Evolutionary conservation across 768 basidiomycete genomes (phyloP).

Genomic region (Goffeauzyma gilvescens): DNA sequence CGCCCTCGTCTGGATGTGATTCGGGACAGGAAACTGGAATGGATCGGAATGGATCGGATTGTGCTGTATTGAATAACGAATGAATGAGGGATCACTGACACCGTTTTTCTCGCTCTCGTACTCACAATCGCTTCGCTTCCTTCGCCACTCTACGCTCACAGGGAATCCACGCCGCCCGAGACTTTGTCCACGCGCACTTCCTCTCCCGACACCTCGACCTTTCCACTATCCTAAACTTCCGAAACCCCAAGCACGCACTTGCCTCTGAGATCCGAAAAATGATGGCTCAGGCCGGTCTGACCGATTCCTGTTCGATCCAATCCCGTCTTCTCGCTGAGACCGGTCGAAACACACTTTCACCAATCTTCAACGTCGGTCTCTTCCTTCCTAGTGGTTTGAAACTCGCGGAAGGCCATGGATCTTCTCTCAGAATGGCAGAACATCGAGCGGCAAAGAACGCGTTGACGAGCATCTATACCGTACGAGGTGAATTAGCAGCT

Average conservation of each 20-base stretch:
- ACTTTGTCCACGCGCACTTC: constrained; percentile 78
- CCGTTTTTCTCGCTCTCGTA: not conserved
- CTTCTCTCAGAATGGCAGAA: constrained; percentile 84
- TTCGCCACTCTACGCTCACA: constrained; percentile 7
- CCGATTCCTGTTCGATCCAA: constrained; percentile 1
- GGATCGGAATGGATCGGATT: not conserved
- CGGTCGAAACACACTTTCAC: constrained; percentile 72
- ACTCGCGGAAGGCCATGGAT: constrained; percentile 86
- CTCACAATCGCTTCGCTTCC: not conserved
- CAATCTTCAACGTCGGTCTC: constrained; percentile 89
- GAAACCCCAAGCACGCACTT: constrained; percentile 60
- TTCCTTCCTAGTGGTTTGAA: constrained; percentile 56
- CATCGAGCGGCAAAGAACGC: constrained; percentile 45
- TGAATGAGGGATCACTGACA: no score
- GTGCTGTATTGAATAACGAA: not conserved
- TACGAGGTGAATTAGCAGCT: constrained; percentile 18
- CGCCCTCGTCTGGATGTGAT: not conserved
- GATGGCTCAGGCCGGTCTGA: constrained; percentile 41
- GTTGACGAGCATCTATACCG: constrained; percentile 20
- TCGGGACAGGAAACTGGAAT: not conserved
- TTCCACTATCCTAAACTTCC: constrained; percentile 56
- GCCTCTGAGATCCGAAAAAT: constrained; percentile 51
- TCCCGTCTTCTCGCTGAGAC: constrained; percentile 58
- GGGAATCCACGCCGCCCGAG: constrained; percentile 57
- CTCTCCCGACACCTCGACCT: constrained; percentile 69